Evolutionary conservation across 2,329 filamentous ascomycete genomes (phyloP), one percentile per base, ranked within the genome.

Genomic region (Blumeria hordei): DNA sequence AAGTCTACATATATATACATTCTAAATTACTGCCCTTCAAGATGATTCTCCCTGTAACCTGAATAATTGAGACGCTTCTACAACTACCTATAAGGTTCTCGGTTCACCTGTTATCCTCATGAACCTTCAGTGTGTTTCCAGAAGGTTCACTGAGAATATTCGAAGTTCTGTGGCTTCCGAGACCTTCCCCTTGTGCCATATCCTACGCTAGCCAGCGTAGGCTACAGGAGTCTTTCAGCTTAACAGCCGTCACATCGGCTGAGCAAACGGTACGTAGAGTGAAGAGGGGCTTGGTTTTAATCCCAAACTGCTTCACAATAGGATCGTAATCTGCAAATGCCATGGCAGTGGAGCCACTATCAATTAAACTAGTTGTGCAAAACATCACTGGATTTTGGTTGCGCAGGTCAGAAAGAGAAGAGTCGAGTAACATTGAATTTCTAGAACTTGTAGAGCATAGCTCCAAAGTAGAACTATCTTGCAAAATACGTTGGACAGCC

Each of bases 221-320:
- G n/a, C n/a, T n/a, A n/a, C n/a, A n/a, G n/a, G n/a, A n/a, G n/a
- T n/a, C n/a, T n/a, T n/a, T n/a, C n/a, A n/a, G n/a, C n/a, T n/a
- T n/a, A n/a, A n/a, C n/a, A n/a, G n/a, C n/a, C n/a, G 9, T 32
- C 6, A 6, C 45, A 50, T 50, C 18, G 10, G 45, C 45, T 9
- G 32, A 28, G 10, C 45, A 18, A 32, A 50, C 45, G 6, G 45
- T n/a, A 32, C 45, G 45, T 50, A 18, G 45, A 32, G 14, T 4
- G 32, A 34, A 50, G 3, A 1, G 16, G 32, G 8, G 47, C 16
- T 14, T 33, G 12, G 21, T 50, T 50, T 32, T 12, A 50, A 50
- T 50, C n/a, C 47, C 47, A 50, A 50, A 50, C n/a, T 35, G 47
- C 9, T 50, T 33, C 11, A 50, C 47, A 16, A 50, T 50, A 50